phyloP scores from a whole-genome alignment of 495 filamentous ascomycete species.

The Hypoxylon lienhwacheense region DNA sequence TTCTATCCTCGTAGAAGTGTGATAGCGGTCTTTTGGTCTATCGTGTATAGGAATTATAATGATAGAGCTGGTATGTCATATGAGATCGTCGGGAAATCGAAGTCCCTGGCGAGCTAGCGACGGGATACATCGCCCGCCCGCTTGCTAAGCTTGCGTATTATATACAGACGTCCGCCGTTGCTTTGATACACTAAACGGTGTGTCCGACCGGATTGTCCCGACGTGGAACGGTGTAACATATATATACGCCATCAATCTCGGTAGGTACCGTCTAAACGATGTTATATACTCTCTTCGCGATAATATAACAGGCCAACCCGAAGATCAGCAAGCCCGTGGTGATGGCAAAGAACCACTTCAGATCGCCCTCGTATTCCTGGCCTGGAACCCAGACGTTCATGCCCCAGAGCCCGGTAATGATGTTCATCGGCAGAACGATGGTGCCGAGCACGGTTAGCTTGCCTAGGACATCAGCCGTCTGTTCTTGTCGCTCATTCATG shows the following conservation, averaged over 20 bases:
- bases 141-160: too few species aligned
- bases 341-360: conserved; percentile 67
- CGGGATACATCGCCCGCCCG: too few species aligned
- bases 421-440: conserved; percentile 96
- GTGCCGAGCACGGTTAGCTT: conserved; percentile 95
- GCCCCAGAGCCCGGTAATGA: conserved; percentile 97
- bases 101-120: too few species aligned
- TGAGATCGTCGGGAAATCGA: too few species aligned
- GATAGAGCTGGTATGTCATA: too few species aligned
- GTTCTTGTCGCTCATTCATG: conserved; percentile 96
- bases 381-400: conserved; percentile 98
- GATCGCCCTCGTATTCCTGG: conserved; percentile 62
- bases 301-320: conserved; percentile 71
- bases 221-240: neutral
- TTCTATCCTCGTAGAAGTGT: conserved; percentile 8
- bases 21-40: neutral
- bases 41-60: too few species aligned
- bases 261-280: conserved; percentile 47
- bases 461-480: conserved; percentile 90
- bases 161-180: too few species aligned
- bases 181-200: too few species aligned
- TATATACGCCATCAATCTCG: neutral
- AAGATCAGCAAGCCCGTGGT: conserved; percentile 75
- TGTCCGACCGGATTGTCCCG: too few species aligned
- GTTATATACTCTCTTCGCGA: conserved; percentile 73